Evolutionary conservation across 1,139 yeast genomes (phyloP).

Genomic region (Pichia sp.): DNA sequence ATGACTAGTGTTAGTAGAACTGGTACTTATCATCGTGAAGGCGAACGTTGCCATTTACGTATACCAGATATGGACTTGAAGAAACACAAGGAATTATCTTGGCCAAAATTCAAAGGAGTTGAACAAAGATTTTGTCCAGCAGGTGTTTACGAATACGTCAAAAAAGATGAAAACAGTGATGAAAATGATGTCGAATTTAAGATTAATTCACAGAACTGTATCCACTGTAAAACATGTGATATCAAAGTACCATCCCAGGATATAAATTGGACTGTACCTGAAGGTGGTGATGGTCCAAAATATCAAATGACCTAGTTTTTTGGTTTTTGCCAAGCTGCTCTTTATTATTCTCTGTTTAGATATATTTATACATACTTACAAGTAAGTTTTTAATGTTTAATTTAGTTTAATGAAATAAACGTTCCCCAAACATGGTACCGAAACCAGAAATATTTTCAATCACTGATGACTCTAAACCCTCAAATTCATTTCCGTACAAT

Average conservation of each 20-base stretch:
- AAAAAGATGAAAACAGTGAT: slow-evolving; percentile 42
- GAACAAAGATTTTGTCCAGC: slow-evolving; percentile 96
- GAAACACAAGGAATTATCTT: slow-evolving; percentile 60
- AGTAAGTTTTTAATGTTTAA: neutral
- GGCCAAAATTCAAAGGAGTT: slow-evolving; percentile 73
- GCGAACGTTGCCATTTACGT: slow-evolving; percentile 82
- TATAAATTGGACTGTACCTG: slow-evolving; percentile 92
- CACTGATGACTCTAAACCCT: slow-evolving; percentile 18
- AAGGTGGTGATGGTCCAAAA: slow-evolving; percentile 98
- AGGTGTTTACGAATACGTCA: slow-evolving; percentile 90
- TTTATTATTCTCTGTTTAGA: neutral
- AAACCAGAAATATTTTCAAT: slow-evolving; percentile 22
- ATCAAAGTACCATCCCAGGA: slow-evolving; percentile 94
- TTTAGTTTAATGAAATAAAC: neutral
- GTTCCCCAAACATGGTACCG: slow-evolving; percentile 20
- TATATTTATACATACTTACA: slow-evolving; percentile 1
- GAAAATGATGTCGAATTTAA: slow-evolving; percentile 56
- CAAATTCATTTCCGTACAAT: slow-evolving; percentile 20
- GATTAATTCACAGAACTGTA: slow-evolving; percentile 92
- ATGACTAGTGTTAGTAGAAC: slow-evolving; percentile 91
- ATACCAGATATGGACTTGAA: slow-evolving; percentile 66
- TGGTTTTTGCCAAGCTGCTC: neutral
- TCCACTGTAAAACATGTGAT: slow-evolving; percentile 97
- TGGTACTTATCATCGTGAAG: slow-evolving; percentile 93
- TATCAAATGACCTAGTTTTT: slow-evolving; percentile 59